Conservation (phyloP, 345 rosid genomes). For the Murraya paniculata region DNA sequence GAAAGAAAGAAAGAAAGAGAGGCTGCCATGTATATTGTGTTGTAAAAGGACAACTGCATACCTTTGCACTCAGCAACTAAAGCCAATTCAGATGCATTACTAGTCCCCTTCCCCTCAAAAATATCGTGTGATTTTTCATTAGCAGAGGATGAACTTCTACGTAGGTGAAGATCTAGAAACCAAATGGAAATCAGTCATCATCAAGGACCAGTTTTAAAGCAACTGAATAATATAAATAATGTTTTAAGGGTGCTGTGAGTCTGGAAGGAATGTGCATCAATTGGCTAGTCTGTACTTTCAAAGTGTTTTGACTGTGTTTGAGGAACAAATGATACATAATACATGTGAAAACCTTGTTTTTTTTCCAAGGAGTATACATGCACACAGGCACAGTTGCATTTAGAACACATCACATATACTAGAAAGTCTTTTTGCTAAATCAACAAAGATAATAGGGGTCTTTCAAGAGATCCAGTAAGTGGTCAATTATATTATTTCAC, state of each 20-base stretch:
- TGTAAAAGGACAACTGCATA: slow-evolving; percentile 24
- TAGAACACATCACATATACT: neutral
- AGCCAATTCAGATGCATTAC: slow-evolving; percentile 37
- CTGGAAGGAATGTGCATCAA: neutral
- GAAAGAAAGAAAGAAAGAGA: neutral
- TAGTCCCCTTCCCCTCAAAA: slow-evolving; percentile 37
- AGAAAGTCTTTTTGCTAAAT: neutral
- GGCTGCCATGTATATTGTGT: slow-evolving; percentile 9
- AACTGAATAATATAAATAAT: neutral
- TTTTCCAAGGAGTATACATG: neutral
- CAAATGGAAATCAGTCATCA: slow-evolving; percentile 23
- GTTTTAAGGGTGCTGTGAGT: neutral
- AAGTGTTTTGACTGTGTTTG: neutral
- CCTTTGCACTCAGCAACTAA: slow-evolving; percentile 45
- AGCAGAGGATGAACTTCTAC: slow-evolving; percentile 27
- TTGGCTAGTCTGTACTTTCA: neutral
- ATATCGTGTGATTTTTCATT: slow-evolving; percentile 27
- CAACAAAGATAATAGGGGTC: neutral
- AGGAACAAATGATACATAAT: neutral
- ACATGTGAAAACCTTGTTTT: neutral
- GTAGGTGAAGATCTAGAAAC: slow-evolving; percentile 51
- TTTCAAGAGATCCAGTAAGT: neutral
- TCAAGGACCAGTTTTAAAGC: neutral
- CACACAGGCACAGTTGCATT: neutral
- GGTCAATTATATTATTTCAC: neutral